Evolutionary conservation across 139 green algal species (phyloP), one percentile per base, ranked within the genome.

Genomic region (Chlorella sp.): DNA sequence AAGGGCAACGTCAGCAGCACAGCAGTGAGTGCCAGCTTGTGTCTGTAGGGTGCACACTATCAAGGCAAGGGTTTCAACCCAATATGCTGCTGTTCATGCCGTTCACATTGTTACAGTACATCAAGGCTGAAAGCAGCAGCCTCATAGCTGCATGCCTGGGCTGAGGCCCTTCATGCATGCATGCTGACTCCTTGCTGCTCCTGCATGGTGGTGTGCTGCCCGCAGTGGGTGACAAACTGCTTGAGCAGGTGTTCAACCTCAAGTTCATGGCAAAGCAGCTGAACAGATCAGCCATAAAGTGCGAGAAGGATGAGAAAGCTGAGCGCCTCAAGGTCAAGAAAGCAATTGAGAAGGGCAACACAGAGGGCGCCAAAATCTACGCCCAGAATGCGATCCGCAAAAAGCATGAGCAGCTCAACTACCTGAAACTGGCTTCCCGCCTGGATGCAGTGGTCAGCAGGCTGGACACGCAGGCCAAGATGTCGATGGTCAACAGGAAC

Each of bases 321-420:
- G 88, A 97, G 73, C 93, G 94, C 77, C 75, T 94, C 0, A 97
- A 97, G 71, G 88, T 97, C 2, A 98, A 99, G 76, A 96, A 95
- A 63, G 95, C 95, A 1, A 99, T 99, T 31, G 96, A 99, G 73
- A 99, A 98, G 76, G 93, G 93, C 61, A 98, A 99, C 81, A 80
- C 85, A 66, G 84, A 89, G 69, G 84, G 84, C 0, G 84, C 84
- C 24, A 85, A 85, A 59, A 89, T 89, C 31, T 89, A 86, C 70
- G 75, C 78, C 2, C 83, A 96, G 80, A 98, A 98, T 49, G 92
- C 93, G 14, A 98, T 98, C 65, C 77, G 94, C 49, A 85, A 85
- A 50, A 85, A 88, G 73, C 76, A 82, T 30, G 95, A 98, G 83
- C 83, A 93, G 72, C 78, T 99, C 1, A 98, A 99, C 77, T 98